Evolutionary conservation across 2,329 filamentous ascomycete species (phyloP), one percentile per base, ranked within the genome.

Genomic region (Colletotrichum sp.): DNA sequence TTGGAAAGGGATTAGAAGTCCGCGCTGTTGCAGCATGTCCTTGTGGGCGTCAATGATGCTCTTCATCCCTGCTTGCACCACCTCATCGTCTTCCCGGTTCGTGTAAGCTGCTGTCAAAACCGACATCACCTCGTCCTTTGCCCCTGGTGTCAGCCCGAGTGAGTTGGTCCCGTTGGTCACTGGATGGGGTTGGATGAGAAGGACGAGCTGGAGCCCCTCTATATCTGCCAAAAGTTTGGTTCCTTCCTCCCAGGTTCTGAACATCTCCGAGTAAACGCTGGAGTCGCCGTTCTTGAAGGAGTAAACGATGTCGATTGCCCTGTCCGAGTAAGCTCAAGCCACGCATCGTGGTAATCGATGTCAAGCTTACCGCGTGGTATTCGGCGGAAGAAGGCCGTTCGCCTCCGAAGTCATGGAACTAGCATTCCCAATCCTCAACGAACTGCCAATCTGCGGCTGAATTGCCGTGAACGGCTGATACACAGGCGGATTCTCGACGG

Each of bases 231-330:
- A 15, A 15, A 18, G 10, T 12, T 34, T 62, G 6, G 59, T 32
- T 4, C 59, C 30, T 21, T 62, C 59, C 18, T 62, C 59, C 59
- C 59, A 32, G 26, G 16, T 15, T n/a, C 10, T 62, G 16, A 62
- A 62, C 5, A 62, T 18, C 30, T 34, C 9, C 6, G 59, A 62
- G 28, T 62, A 34, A 18, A 62, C 9, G n/a, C n/a, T 8, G 12
- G 28, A n/a, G 13, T n/a, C 59, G 10, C 59, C 28, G 59, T 32
- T 62, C 9, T 62, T 62, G 59, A 62, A 62, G 26, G 59, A 62
- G 59, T 62, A 62, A 2, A 34, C 59, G 59, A 62, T 34, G 2
- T 62, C 59, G 3, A 62, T 62, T 3, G 26, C 59, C 0, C 59
- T 62, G 28, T 0, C 13, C 16, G 1, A 18, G 6, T 62, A 4